Evolutionary conservation across 2,329 filamentous ascomycete species (phyloP), one percentile per base, ranked within the genome.

Genomic region (Clarireedia hainanense): DNA sequence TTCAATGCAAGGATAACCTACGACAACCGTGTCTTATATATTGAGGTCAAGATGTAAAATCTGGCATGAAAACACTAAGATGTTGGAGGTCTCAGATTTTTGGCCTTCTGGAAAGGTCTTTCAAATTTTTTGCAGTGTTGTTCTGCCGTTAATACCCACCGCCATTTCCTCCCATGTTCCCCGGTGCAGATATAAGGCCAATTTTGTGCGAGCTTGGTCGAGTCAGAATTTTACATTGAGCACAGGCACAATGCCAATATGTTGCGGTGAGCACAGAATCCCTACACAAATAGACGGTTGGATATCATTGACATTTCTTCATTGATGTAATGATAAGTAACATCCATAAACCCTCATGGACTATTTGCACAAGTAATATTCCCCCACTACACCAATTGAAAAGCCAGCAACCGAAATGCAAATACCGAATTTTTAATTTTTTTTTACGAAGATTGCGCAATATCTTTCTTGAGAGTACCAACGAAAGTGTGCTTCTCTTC

Each of bases 381-480:
- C 60, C 61, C 60, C 61, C 61, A 60, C 57, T 59, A 64, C 64
- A 67, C 65, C 66, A 57, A 54, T 62, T 62, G 55, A 47, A 55
- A 64, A 65, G 56, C 63, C 62, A 55, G 56, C 63, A 65, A 64
- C 59, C 52, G 58, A 49, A 60, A 62, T 72, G 74, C 70, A 58
- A 34, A 52, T 63, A 62, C 60, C 59, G 50, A 57, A 58, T 67
- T 68, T 67, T 47, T 46, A 15, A 17, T 20, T 39, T 49, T 39
- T 49, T 40, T 50, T 74, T 80, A 83, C 69, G 76, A 72, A 70
- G 74, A 70, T 70, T 76, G 71, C 70, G 76, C 74, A 68, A 88
- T 76, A 71, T 99, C 94, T 90, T 97, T 99, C 91, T 99, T 99
- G 89, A 99, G 90, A 58, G 91, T 54, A 58, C 94, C 94, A 79